A percentile compares a stretch with the other conserved stretches of the same genome.
Conservation (phyloP, 805 yeast species). For the Myxozyma geophila region DNA sequence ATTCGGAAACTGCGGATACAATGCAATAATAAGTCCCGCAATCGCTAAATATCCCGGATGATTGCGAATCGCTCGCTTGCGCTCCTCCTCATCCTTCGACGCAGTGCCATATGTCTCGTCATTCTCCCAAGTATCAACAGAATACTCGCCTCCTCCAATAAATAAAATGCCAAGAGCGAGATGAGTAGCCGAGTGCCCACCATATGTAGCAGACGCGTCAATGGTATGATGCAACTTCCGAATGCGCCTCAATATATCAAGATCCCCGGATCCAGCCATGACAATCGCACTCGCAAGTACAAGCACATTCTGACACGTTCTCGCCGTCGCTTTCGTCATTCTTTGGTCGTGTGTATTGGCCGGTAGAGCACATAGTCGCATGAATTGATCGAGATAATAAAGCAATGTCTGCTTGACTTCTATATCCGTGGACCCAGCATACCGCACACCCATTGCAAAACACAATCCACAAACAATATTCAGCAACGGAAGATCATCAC, state of each 20-base stretch:
- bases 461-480: slow-evolving; percentile 76
- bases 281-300: slow-evolving; percentile 69
- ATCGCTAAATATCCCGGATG: slow-evolving; percentile 54
- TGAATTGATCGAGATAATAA: slow-evolving; percentile 57
- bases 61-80: neutral
- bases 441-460: slow-evolving; percentile 72
- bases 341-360: slow-evolving; percentile 61
- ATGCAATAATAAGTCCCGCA: slow-evolving; percentile 71
- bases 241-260: slow-evolving; percentile 73
- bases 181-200: slow-evolving; percentile 76
- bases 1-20: slow-evolving; percentile 73
- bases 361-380: slow-evolving; percentile 50
- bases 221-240: slow-evolving; percentile 67
- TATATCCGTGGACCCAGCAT: slow-evolving; percentile 68
- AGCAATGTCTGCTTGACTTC: slow-evolving; percentile 61
- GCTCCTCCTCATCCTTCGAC: neutral
- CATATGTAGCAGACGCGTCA: slow-evolving; percentile 53
- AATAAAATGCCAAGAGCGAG: slow-evolving; percentile 86
- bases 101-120: neutral
- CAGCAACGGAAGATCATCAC: slow-evolving; percentile 65
- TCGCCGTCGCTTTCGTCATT: slow-evolving; percentile 59
- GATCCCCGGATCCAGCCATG: slow-evolving; percentile 91
- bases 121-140: slow-evolving; percentile 58
- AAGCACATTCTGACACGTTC: slow-evolving; percentile 61
- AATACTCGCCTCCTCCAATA: slow-evolving; percentile 90